Conservation (phyloP, 176 grass and related monocot genomes). For the Olyra latifolia region DNA sequence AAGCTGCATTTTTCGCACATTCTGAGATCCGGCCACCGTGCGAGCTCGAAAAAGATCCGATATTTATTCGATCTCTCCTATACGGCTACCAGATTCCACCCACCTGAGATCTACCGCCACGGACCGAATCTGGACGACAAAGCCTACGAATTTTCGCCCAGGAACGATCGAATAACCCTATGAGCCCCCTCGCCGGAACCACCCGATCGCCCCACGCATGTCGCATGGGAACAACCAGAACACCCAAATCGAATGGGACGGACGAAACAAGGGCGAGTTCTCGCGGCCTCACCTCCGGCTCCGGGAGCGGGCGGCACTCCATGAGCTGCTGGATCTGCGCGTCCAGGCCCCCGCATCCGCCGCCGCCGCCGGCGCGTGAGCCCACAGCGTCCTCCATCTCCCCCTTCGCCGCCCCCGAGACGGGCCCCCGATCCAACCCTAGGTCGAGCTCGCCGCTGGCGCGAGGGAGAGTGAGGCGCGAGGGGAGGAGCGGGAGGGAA, state of each 20-base stretch:
- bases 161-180: conserved; percentile 23
- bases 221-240: not conserved
- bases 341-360: conserved; percentile 58
- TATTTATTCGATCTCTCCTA: conserved; percentile 3
- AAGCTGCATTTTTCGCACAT: not conserved
- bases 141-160: not conserved
- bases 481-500: not conserved
- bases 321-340: conserved; percentile 88
- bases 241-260: not conserved
- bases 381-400: conserved; percentile 25
- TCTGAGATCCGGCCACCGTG: conserved; percentile 24
- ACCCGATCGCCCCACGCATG: not conserved
- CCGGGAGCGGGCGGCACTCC: conserved; percentile 81
- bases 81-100: not conserved
- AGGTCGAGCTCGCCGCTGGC: conserved; percentile 27
- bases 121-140: not conserved
- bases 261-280: not conserved
- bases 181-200: conserved; percentile 1
- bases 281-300: conserved; percentile 49
- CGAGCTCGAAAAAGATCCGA: not conserved
- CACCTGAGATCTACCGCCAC: conserved; percentile 10
- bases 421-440: conserved; percentile 29
- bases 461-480: not conserved
- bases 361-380: not conserved
- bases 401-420: not conserved